A percentile compares a stretch with the other conserved stretches of the same genome.
These are phyloP conservation scores for Tulasnella sp. DNA, from an alignment of 768 basidiomycete genomes.

Conservation along the genomic window DNA sequence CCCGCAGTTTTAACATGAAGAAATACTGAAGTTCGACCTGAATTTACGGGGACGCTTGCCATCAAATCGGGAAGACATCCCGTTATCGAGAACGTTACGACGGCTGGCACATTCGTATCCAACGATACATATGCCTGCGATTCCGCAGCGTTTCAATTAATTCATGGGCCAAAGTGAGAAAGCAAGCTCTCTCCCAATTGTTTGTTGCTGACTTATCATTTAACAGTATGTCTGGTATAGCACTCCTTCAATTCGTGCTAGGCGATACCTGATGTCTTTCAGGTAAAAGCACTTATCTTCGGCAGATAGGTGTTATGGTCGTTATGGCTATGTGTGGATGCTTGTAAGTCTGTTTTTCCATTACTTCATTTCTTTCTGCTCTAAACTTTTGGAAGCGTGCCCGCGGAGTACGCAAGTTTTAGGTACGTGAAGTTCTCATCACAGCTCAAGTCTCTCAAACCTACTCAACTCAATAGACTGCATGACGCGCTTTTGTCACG, in stretches of 20 bases:
- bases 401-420: constrained; percentile 88
- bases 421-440: constrained; percentile 31
- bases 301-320: constrained; percentile 70
- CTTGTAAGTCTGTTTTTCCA: constrained; percentile 32
- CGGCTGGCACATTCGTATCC: constrained; percentile 56
- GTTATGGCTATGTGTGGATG: constrained; percentile 84
- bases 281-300: constrained; percentile 90
- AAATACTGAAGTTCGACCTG: constrained; percentile 56
- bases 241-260: too few species aligned
- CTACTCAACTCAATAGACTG: constrained; percentile 33
- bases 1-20: not conserved
- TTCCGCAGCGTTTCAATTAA: constrained; percentile 75
- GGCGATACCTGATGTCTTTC: not conserved
- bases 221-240: constrained; percentile 48
- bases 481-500: constrained; percentile 77
- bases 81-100: constrained; percentile 60
- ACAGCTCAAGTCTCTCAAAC: not conserved
- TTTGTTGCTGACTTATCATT: constrained; percentile 3
- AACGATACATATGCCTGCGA: constrained; percentile 87
- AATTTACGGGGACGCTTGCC: constrained; percentile 79
- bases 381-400: constrained; percentile 37
- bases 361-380: constrained; percentile 3
- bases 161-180: constrained; percentile 79
- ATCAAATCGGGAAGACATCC: constrained; percentile 86
- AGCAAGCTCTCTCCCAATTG: not conserved